A percentile compares a stretch with the other conserved stretches of the same genome.
phyloP scores from a whole-genome alignment of 2,329 filamentous ascomycete species.

The Sphaerostilbella broomeana region DNA sequence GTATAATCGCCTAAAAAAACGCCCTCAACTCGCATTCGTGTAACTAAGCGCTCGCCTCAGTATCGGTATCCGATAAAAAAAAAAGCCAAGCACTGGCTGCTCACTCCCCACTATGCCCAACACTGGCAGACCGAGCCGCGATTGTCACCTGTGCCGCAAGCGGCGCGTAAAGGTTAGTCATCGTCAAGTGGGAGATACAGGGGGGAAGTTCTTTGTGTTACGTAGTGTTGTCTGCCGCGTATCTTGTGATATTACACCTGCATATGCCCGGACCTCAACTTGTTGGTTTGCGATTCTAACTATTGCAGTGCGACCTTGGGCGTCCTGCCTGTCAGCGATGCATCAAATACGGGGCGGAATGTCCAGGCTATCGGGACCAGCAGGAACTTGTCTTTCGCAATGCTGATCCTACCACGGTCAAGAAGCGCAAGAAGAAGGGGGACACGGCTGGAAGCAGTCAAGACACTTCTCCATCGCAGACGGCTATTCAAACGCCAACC shows the following conservation, averaged over 20 bases:
- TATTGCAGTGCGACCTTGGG: constrained; percentile 32
- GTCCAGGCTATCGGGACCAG: constrained; percentile 34
- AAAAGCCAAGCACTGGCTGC: too few relatives aligned
- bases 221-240: too few relatives aligned
- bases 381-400: constrained; percentile 35
- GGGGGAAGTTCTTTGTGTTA: not conserved
- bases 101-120: constrained; percentile 36
- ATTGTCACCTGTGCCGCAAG: constrained; percentile 35
- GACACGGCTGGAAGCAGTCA: constrained; percentile 5
- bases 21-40: too few relatives aligned
- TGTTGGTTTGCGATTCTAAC: constrained; percentile 1
- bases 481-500: constrained; percentile 10
- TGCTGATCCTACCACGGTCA: constrained; percentile 23
- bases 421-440: constrained; percentile 26
- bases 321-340: constrained; percentile 35
- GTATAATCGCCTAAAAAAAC: too few relatives aligned
- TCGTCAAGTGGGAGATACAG: not conserved
- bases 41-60: too few relatives aligned
- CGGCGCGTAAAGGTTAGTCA: constrained; percentile 35
- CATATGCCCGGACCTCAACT: too few relatives aligned
- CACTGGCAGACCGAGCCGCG: constrained; percentile 34
- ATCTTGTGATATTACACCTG: too few relatives aligned
- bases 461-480: constrained; percentile 8
- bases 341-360: constrained; percentile 34
- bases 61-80: too few relatives aligned